These are phyloP conservation scores for Trichoderma breve DNA, from an alignment of 2,329 filamentous ascomycete species.

Conservation along the genomic window DNA sequence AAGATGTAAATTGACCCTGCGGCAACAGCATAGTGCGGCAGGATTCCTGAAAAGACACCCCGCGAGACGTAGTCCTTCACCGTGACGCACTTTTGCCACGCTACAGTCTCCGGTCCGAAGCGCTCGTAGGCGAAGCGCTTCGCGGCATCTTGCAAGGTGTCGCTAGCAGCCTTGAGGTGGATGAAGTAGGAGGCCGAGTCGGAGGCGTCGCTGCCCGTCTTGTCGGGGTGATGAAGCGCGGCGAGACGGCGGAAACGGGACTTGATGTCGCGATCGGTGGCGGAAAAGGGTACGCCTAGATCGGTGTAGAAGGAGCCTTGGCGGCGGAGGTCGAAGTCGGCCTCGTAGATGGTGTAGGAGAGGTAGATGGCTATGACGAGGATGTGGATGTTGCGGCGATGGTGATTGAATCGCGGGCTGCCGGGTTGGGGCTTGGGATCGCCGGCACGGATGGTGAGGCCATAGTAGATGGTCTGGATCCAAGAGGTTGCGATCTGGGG, in stretches of 20 bases:
- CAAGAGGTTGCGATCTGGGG: constrained; percentile 72
- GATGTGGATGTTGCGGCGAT: constrained; percentile 81
- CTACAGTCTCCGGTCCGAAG: constrained; percentile 70
- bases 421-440: constrained; percentile 73
- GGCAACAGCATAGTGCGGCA: constrained; percentile 61
- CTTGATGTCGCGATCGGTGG: constrained; percentile 75
- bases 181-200: constrained; percentile 61
- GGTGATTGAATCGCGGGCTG: constrained; percentile 64
- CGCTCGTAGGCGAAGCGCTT: constrained; percentile 86
- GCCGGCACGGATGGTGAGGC: constrained; percentile 84
- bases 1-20: constrained; percentile 60
- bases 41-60: constrained; percentile 57
- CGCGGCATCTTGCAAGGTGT: constrained; percentile 74
- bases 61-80: constrained; percentile 69
- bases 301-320: constrained; percentile 75
- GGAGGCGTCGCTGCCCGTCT: constrained; percentile 48
- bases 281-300: constrained; percentile 66
- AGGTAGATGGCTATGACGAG: constrained; percentile 82
- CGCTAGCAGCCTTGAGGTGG: constrained; percentile 77
- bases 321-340: constrained; percentile 73
- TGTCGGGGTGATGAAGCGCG: constrained; percentile 79
- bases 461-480: constrained; percentile 80
- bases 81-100: constrained; percentile 65
- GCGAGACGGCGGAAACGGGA: constrained; percentile 77
- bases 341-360: constrained; percentile 87